A percentile compares a stretch with the other conserved stretches of the same genome.
Conservation (phyloP, 2,329 filamentous ascomycete species). For the Cladophialophora psammophila region DNA sequence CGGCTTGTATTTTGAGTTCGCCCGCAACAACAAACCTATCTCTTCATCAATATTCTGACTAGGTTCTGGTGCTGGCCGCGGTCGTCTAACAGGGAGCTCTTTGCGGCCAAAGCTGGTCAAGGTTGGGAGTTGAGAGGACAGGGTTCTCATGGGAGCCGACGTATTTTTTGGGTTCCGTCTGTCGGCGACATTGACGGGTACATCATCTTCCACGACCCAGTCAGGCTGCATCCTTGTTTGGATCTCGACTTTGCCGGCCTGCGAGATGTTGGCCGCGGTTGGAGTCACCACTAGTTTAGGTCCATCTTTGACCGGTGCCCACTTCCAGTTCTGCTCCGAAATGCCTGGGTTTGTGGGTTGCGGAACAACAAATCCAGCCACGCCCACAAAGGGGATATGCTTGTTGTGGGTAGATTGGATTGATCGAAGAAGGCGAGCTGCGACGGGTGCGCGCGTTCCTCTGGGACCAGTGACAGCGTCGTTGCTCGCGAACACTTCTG, state of each 20-base stretch:
- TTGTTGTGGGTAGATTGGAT: conserved; percentile 27
- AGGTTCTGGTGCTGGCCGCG: conserved; percentile 19
- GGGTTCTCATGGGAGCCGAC: not conserved
- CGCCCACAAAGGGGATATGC: conserved; percentile 31
- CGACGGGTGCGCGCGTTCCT: conserved; percentile 57
- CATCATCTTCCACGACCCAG: conserved; percentile 33
- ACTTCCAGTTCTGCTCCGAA: conserved; percentile 28
- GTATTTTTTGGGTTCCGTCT: not conserved
- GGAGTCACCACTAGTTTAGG: conserved; percentile 35
- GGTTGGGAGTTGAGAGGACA: conserved; percentile 23
- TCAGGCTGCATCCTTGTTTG: conserved; percentile 22
- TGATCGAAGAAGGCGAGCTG: conserved; percentile 62
- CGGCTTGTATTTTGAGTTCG: conserved; percentile 8
- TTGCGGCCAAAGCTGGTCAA: not conserved
- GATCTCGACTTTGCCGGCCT: conserved; percentile 36
- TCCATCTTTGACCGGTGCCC: conserved; percentile 33
- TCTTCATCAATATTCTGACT: conserved; percentile 31
- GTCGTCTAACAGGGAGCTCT: not conserved
- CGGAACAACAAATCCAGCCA: conserved; percentile 40
- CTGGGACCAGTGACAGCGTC: conserved; percentile 69
- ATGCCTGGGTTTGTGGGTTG: conserved; percentile 13
- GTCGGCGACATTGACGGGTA: conserved; percentile 25
- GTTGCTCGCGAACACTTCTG: conserved; percentile 63
- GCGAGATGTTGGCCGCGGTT: conserved; percentile 26
- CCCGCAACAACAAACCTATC: conserved; percentile 22